Conservation (phyloP, 768 basidiomycete species). For the Tephrocybe sp. region DNA sequence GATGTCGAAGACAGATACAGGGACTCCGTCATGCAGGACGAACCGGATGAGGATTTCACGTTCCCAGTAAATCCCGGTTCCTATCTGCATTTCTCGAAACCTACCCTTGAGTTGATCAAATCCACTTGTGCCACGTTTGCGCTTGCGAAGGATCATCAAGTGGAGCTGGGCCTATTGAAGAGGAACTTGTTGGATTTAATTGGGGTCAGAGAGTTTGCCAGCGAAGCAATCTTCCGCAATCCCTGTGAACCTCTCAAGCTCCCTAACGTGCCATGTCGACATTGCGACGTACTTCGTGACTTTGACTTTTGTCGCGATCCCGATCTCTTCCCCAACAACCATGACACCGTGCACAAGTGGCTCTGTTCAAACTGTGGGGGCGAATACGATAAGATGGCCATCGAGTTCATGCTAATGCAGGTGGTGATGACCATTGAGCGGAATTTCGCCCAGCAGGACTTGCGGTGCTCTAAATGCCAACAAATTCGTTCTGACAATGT, state of each 20-base stretch:
- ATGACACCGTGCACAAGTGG: constrained; percentile 59
- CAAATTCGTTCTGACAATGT: constrained; percentile 90
- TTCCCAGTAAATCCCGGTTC: constrained; percentile 91
- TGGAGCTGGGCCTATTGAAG: constrained; percentile 87
- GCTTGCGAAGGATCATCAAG: constrained; percentile 74
- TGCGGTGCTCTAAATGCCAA: constrained; percentile 85
- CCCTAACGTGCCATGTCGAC: constrained; percentile 81
- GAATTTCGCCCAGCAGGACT: constrained; percentile 83
- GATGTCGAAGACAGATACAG: constrained; percentile 59
- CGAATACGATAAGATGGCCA: constrained; percentile 84
- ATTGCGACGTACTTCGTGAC: constrained; percentile 82
- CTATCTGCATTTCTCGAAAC: constrained; percentile 73
- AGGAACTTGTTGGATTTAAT: constrained; percentile 88
- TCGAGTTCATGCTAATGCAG: constrained; percentile 85
- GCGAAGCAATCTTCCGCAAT: constrained; percentile 83
- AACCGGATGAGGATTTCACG: constrained; percentile 51
- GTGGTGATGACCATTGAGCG: constrained; percentile 68
- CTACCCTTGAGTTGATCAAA: constrained; percentile 87
- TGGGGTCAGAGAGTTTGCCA: constrained; percentile 81
- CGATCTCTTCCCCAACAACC: constrained; percentile 65
- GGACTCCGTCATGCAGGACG: constrained; percentile 55
- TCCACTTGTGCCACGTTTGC: constrained; percentile 78
- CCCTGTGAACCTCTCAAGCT: constrained; percentile 88
- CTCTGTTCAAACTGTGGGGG: constrained; percentile 68
- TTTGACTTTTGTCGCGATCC: constrained; percentile 96